phyloP scores from a whole-genome alignment of 805 yeast species.

The Cyberlindnera euphorbiiphila region DNA sequence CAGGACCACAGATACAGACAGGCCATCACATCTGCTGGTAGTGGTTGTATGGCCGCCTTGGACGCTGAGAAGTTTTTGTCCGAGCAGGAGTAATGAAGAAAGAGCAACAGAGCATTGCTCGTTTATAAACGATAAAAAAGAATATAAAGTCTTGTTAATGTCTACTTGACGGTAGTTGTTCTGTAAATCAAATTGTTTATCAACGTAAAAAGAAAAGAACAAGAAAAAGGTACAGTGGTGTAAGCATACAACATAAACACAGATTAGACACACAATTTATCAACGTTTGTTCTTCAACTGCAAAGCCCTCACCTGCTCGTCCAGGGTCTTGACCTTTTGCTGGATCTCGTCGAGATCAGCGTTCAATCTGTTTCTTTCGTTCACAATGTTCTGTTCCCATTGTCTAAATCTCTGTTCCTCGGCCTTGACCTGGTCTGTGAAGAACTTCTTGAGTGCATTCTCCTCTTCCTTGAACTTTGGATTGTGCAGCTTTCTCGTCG shows the following conservation, averaged over 20 bases:
- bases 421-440: constrained; percentile 93
- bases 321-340: constrained; percentile 64
- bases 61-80: constrained; percentile 85
- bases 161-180: background rate
- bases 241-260: background rate
- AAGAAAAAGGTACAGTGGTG: background rate
- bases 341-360: constrained; percentile 91
- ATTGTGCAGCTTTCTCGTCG: constrained; percentile 57
- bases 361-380: constrained; percentile 90
- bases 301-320: constrained; percentile 67
- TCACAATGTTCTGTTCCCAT: constrained; percentile 96
- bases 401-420: constrained; percentile 97
- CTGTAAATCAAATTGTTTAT: background rate
- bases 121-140: background rate
- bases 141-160: background rate
- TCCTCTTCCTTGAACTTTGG: constrained; percentile 97
- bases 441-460: constrained; percentile 85
- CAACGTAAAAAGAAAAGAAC: background rate
- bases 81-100: constrained; percentile 40
- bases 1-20: constrained; percentile 97
- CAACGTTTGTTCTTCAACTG: constrained; percentile 47
- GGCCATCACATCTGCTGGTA: constrained; percentile 99
- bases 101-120: no score
- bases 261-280: background rate
- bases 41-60: constrained; percentile 99